Evolutionary conservation across 768 basidiomycete genomes (phyloP).

Genomic region (Lactifluus rugatus): DNA sequence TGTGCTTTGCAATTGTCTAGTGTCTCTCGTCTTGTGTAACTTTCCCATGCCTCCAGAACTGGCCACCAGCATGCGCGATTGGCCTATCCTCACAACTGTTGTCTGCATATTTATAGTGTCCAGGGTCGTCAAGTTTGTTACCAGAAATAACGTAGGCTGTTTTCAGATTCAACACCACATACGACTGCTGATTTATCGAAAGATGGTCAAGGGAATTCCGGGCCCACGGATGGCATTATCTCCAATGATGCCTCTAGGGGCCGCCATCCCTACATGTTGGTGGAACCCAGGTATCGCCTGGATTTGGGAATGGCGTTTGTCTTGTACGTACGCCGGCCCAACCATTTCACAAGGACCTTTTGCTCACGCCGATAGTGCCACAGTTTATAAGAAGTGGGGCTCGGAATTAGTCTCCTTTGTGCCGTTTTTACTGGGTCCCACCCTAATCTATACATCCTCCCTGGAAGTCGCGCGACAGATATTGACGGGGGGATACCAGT

Average conservation of each 20-base stretch:
- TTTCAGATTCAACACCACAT: background rate
- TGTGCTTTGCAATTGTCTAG: background rate
- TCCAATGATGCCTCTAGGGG: background rate
- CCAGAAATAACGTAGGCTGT: background rate
- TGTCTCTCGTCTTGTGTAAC: background rate
- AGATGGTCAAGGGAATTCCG: background rate
- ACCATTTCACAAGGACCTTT: background rate
- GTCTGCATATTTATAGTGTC: background rate
- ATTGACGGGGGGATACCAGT: background rate
- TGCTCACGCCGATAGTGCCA: background rate
- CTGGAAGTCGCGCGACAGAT: background rate
- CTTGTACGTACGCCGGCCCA: background rate
- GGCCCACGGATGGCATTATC: background rate
- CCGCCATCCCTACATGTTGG: background rate
- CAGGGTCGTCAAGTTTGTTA: background rate
- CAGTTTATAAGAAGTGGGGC: background rate
- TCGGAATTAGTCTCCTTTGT: background rate
- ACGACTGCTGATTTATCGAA: background rate
- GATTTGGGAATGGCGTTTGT: background rate
- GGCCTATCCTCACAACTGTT: background rate
- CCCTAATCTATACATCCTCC: background rate
- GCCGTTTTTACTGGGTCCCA: background rate
- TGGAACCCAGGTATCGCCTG: background rate
- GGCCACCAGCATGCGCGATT: background rate
- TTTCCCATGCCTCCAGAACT: background rate